Percentiles rank a stretch among this genome's conserved stretches.
These are phyloP conservation scores for Nymphaea thermarum DNA, from an alignment of 164 flowering plant genomes.

Conservation along the genomic window DNA sequence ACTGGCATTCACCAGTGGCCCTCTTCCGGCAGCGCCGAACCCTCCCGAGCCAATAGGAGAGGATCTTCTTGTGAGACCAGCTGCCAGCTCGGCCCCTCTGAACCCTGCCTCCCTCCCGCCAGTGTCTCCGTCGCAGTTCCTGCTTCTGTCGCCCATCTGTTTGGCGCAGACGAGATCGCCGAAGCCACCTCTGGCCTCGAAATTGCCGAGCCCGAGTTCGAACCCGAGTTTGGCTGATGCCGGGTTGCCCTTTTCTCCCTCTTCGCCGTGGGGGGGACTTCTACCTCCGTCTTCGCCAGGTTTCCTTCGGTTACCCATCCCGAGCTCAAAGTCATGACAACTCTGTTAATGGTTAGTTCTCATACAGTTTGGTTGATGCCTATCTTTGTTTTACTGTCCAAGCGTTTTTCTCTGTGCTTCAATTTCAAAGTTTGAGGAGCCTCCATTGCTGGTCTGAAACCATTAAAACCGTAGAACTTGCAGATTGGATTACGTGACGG, in stretches of 20 bases:
- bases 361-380: not conserved
- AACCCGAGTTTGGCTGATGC: slow-evolving; percentile 28
- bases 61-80: too few relatives aligned
- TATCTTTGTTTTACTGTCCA: too few relatives aligned
- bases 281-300: not conserved
- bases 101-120: slow-evolving; percentile 12
- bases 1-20: not conserved
- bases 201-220: slow-evolving; percentile 21
- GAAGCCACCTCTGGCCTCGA: slow-evolving; percentile 32
- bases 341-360: not conserved
- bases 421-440: too few relatives aligned
- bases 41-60: not conserved
- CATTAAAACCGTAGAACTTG: too few relatives aligned
- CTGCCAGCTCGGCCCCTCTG: too few relatives aligned
- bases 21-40: not conserved
- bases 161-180: slow-evolving; percentile 22
- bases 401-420: too few relatives aligned
- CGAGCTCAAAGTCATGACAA: not conserved
- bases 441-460: too few relatives aligned
- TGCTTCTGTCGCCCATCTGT: slow-evolving; percentile 44
- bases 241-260: not conserved
- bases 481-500: too few relatives aligned
- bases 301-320: not conserved
- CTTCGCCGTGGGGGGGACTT: slow-evolving; percentile 1
- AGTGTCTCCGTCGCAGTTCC: slow-evolving; percentile 43